phyloP scores from a whole-genome alignment of 192 early-diverging fungal genomes.

The Backusella australiensis region DNA sequence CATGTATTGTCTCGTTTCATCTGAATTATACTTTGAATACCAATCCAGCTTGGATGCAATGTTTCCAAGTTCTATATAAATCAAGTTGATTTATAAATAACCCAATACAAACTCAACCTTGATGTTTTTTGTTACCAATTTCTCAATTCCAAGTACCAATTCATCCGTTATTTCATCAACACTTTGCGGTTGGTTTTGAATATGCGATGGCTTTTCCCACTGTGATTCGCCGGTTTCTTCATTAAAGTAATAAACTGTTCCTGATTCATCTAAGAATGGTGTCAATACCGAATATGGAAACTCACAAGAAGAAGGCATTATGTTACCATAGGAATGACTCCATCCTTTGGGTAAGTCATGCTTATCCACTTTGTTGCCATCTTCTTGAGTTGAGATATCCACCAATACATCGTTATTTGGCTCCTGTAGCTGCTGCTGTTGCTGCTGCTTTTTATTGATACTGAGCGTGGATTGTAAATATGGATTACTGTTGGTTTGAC shows the following conservation, averaged over 20 bases:
- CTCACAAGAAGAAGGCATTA: background rate
- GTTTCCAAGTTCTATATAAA: conserved; percentile 35
- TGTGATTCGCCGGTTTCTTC: conserved; percentile 43
- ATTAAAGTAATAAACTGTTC: conserved; percentile 54
- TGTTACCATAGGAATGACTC: conserved; percentile 42
- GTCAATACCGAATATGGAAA: too few species aligned
- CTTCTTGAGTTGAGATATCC: background rate
- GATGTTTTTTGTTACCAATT: background rate
- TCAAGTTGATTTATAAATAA: background rate
- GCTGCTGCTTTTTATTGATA: background rate
- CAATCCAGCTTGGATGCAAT: conserved; percentile 34
- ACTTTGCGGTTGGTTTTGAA: background rate
- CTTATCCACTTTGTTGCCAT: background rate
- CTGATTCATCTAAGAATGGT: conserved; percentile 41
- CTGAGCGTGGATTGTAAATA: background rate
- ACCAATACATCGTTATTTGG: background rate
- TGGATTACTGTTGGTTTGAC: background rate
- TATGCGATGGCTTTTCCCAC: conserved; percentile 42
- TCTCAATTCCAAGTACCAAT: background rate
- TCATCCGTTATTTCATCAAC: background rate
- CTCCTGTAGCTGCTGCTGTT: background rate
- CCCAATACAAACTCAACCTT: background rate
- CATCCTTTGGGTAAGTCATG: conserved; percentile 40
- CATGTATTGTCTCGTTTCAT: conserved; percentile 41
- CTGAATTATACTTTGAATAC: conserved; percentile 39